phyloP scores from a whole-genome alignment of 1,284 basidiomycete species.

The Ganoderma lingzhi region DNA sequence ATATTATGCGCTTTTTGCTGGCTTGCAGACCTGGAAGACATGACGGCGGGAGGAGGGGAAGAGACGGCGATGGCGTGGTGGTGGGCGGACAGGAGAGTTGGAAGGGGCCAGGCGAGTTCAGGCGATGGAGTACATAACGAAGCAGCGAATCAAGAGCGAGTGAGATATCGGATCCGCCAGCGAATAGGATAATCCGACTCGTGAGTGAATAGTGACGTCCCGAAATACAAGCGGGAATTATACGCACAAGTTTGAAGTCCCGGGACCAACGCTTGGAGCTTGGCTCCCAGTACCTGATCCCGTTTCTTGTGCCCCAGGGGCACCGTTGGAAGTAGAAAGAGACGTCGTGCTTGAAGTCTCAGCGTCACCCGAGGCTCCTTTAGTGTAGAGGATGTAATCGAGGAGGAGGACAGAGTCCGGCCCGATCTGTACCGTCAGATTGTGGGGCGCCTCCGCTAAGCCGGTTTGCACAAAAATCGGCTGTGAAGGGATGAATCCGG shows the following conservation, averaged over 20 bases:
- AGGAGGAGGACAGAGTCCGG: conserved; percentile 57
- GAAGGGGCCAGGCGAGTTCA: conserved; percentile 31
- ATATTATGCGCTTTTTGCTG: conserved; percentile 45
- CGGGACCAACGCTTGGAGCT: conserved; percentile 35
- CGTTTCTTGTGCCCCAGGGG: conserved; percentile 31
- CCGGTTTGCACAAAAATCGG: conserved; percentile 47
- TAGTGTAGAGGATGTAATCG: conserved; percentile 56
- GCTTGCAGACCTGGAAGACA: conserved; percentile 34
- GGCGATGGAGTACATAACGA: conserved; percentile 37
- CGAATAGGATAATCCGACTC: conserved; percentile 36
- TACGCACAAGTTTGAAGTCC: conserved; percentile 43
- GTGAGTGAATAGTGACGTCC: conserved; percentile 41
- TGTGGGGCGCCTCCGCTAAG: conserved; percentile 51
- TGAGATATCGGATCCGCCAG: conserved; percentile 31
- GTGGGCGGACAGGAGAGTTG: conserved; percentile 33
- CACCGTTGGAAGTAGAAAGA: conserved; percentile 22
- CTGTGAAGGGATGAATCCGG: conserved; percentile 37
- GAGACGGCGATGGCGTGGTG: conserved; percentile 25
- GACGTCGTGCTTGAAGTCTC: conserved; percentile 25
- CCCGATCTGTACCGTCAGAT: conserved; percentile 52
- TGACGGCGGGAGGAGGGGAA: conserved; percentile 28
- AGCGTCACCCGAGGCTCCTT: conserved; percentile 28
- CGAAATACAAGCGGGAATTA: conserved; percentile 44
- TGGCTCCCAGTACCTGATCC: conserved; percentile 35
- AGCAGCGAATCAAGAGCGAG: conserved; percentile 33